Evolutionary conservation across 805 yeast genomes (phyloP), one percentile per base, ranked within the genome.

Genomic region (Candida sakaeoensis): DNA sequence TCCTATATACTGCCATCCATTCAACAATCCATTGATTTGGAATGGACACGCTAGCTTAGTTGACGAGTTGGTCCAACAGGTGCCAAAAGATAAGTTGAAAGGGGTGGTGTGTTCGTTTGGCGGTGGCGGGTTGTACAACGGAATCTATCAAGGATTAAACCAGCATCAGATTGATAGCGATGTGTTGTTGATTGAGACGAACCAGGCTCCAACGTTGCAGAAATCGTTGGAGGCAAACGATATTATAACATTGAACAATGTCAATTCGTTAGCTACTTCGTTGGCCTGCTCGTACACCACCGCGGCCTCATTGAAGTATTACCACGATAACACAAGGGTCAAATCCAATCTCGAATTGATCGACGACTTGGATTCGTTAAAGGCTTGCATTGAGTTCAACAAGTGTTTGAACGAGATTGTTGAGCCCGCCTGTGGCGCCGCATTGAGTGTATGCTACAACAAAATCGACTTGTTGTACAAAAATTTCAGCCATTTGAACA

Each of bases 371-470:
- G 79, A 80, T 28, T 81, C 85, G 0, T 68, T 81, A 0, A 56
- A 57, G 12, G 77, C 82, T 0, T 70, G 81, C 36, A 50, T 77
- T 18, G 62, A 57, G 31, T 79, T 72, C 49, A 74, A 79, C 5
- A 52, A 65, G 2, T 78, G 77, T 41, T 77, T 67, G 45, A 73
- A 74, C 41, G 61, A 65, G 33, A 58, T 77, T 17, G 75, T 80
- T 0, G 88, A 82, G 54, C 87, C 87, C 0, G 88, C 88, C 1
- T 82, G 88, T 56, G 87, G 87, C 3, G 85, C 85, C 2, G 77
- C 86, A 0, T 54, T 82, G 21, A 72, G 81, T 16, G 66, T 79
- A 14, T 72, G 70, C n/a, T 74, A 70, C 49, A 53, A 68, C 33
- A 57, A 58, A 43, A 36, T 60, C 9, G 57, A 53, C 4, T 40